A percentile compares a stretch with the other conserved stretches of the same genome.
Conservation (phyloP, 2,329 filamentous ascomycete species). For the Ploettnerulaceae sp. region DNA sequence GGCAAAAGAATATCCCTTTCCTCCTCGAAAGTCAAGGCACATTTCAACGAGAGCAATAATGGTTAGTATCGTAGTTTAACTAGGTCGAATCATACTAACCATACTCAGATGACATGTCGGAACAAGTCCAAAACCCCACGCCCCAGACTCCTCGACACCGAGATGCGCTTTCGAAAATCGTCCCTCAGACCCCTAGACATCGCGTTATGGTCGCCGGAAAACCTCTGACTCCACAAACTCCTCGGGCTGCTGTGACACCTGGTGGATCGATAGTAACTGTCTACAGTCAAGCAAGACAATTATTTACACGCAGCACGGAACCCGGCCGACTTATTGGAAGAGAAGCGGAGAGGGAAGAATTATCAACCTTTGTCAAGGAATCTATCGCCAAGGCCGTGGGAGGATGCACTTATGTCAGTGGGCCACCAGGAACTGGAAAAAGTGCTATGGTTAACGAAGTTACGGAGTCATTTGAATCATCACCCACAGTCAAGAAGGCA, state of each 20-base stretch:
- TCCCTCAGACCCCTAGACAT: conserved; percentile 76
- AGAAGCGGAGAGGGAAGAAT: conserved; percentile 52
- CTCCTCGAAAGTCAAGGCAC: conserved; percentile 40
- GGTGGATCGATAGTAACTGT: conserved; percentile 63
- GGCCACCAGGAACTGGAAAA: conserved; percentile 93
- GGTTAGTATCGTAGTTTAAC: not conserved
- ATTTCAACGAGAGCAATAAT: not conserved
- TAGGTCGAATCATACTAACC: conserved; percentile 19
- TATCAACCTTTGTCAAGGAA: conserved; percentile 64
- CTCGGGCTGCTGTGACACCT: conserved; percentile 68
- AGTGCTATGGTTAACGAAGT: conserved; percentile 87
- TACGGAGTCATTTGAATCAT: conserved; percentile 52
- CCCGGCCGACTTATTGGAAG: conserved; percentile 33
- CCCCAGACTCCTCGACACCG: conserved; percentile 73
- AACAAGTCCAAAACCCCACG: conserved; percentile 50
- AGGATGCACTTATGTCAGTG: conserved; percentile 91
- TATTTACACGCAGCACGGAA: conserved; percentile 64
- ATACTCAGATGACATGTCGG: conserved; percentile 40
- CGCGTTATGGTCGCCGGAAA: conserved; percentile 73
- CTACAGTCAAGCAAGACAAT: conserved; percentile 80
- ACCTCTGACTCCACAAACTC: conserved; percentile 72
- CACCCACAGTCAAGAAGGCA: conserved; percentile 55
- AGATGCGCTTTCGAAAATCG: conserved; percentile 66
- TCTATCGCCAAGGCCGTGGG: conserved; percentile 56
- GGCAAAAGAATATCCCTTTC: conserved; percentile 40